A percentile compares a stretch with the other conserved stretches of the same genome.
These are phyloP conservation scores for Durotheca rogersii DNA, from an alignment of 495 filamentous ascomycete species.

Conservation along the genomic window DNA sequence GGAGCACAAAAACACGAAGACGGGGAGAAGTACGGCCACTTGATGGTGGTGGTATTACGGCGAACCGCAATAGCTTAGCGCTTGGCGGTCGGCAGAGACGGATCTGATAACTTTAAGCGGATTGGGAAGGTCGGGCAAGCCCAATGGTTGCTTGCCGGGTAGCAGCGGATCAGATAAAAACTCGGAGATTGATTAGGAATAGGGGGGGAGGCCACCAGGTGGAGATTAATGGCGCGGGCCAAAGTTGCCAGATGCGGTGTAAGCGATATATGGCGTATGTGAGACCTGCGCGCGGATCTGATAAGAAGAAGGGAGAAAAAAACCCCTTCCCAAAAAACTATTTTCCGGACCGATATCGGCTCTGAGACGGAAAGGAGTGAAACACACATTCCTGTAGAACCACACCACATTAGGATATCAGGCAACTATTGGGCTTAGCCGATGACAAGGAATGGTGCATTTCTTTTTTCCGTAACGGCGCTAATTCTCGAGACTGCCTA, in stretches of 20 bases:
- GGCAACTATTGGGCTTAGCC: too few species aligned
- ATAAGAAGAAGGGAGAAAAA: too few species aligned
- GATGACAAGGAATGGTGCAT: too few species aligned
- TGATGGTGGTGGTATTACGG: too few species aligned
- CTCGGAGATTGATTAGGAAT: background rate
- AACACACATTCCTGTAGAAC: too few species aligned
- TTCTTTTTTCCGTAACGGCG: too few species aligned
- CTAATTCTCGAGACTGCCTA: too few species aligned
- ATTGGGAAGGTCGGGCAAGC: conserved; percentile 9
- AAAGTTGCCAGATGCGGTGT: background rate
- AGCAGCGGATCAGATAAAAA: conserved; percentile 30
- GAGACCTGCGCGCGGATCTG: conserved; percentile 39
- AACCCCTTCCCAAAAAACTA: too few species aligned
- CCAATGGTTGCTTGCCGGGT: background rate
- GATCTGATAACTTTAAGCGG: conserved; percentile 55
- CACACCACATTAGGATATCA: too few species aligned
- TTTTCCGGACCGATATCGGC: background rate
- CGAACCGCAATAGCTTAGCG: conserved; percentile 7
- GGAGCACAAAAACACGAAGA: background rate
- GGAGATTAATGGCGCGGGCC: conserved; percentile 11
- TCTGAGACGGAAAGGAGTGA: background rate
- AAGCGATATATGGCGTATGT: background rate
- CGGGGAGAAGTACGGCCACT: background rate
- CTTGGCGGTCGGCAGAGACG: conserved; percentile 37
- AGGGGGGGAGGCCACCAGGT: background rate